These are phyloP conservation scores for Elsinoe arachidis DNA, from an alignment of 2,329 filamentous ascomycete genomes.

Conservation along the genomic window DNA sequence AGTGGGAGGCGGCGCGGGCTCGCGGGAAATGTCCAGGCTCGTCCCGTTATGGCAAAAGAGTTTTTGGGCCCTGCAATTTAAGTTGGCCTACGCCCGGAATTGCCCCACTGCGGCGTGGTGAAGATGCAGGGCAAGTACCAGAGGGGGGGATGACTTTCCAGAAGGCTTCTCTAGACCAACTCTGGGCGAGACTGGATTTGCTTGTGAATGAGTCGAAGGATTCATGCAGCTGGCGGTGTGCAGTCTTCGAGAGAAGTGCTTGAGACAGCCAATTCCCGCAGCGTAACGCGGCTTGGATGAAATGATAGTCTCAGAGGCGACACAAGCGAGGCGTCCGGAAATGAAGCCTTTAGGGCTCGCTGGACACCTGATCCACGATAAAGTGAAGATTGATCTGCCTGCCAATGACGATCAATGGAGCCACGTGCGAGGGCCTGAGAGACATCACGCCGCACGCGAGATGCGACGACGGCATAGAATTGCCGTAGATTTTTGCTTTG, in stretches of 20 bases:
- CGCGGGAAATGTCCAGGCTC: background rate
- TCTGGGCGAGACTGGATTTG: background rate
- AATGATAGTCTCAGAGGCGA: background rate
- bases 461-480: background rate
- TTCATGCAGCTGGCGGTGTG: too few relatives aligned
- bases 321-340: background rate
- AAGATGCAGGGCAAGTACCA: constrained; percentile 1
- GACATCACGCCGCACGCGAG: background rate
- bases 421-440: background rate
- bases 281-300: background rate
- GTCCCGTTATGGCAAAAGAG: background rate
- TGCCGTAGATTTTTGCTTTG: background rate
- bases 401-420: background rate
- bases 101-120: constrained; percentile 4
- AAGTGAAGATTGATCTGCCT: background rate
- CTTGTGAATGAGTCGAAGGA: background rate
- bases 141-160: background rate
- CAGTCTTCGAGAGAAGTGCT: too few relatives aligned
- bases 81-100: background rate
- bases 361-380: background rate
- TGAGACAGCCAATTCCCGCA: too few relatives aligned
- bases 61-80: background rate
- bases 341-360: background rate
- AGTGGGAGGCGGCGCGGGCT: background rate
- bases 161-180: background rate